Evolutionary conservation across 2,329 filamentous ascomycete species (phyloP), one percentile per base, ranked within the genome.

Genomic region (Orbilia oligospora): DNA sequence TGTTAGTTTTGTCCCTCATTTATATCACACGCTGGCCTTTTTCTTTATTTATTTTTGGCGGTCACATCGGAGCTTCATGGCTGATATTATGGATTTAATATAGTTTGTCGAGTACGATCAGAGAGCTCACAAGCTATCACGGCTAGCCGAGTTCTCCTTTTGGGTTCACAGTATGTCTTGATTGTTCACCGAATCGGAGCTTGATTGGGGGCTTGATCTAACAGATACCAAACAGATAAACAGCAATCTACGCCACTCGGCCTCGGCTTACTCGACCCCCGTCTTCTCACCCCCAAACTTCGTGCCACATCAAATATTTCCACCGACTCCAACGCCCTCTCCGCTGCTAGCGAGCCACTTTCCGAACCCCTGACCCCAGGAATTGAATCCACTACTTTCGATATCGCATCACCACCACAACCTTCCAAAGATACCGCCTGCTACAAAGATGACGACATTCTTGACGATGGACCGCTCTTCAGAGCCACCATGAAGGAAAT

Each of bases 41-140:
- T 3, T 6, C 6, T 6, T 16, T n/a, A 61, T 5, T 36, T 36
- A 22, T 3, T 24, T 44, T n/a, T 44, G 8, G 8, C 5, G 56
- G 22, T 24, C n/a, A n/a, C n/a, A 22, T 51, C 14, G 20, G 48
- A 38, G 22, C 73, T 55, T 24, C 12, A 10, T 20, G 10, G 41
- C 22, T 33, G 33, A 68, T 46, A 53, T 20, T n/a, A 36, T n/a
- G 46, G 24, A 46, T 71, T 18, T 22, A 27, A 12, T 81, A 12
- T 81, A 93, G 91, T 97, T 99, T 85, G 92, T 98, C 81, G 96
- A 99, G 85, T 99, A 99, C 83, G 94, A 99, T 85, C 92, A 96
- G 83, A 90, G 95, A 81, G 93, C 94, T 38, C 96, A 99, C 85
- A 90, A 92, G 80, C 86, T 99, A 77, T 90, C 97, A 81, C 95